A percentile compares a stretch with the other conserved stretches of the same genome.
These are phyloP conservation scores for Aureobasidium pullulans DNA, from an alignment of 2,329 filamentous ascomycete genomes.

Conservation along the genomic window DNA sequence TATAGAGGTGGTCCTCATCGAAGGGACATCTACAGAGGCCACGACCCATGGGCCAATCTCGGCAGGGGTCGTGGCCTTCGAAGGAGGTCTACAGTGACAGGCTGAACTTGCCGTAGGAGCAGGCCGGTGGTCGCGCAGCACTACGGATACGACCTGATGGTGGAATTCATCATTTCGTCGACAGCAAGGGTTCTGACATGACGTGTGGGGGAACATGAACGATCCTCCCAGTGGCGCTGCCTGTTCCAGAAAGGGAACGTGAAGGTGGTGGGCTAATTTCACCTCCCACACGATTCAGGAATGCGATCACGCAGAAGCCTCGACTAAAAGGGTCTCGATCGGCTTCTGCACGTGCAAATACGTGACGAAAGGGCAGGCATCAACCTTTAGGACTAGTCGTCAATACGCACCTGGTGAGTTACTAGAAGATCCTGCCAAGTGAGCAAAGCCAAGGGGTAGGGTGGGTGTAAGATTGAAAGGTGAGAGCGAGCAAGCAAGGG, in stretches of 20 bases:
- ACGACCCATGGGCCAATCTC: conserved; percentile 13
- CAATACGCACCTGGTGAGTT: conserved; percentile 2
- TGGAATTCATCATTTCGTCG: conserved; percentile 11
- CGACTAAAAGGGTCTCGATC: not conserved
- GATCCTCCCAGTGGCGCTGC: not conserved
- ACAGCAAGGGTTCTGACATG: conserved; percentile 14
- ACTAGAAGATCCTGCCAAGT: conserved; percentile 9
- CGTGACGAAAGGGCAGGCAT: conserved; percentile 1
- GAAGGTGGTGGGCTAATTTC: conserved; percentile 15
- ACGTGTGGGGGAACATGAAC: not conserved
- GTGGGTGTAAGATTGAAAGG: conserved; percentile 5
- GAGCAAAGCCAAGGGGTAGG: conserved; percentile 14
- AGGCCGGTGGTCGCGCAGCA: conserved; percentile 5
- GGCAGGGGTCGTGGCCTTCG: conserved; percentile 3
- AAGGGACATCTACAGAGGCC: conserved; percentile 10
- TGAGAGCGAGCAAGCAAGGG: conserved; percentile 12
- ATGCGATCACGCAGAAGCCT: conserved; percentile 9
- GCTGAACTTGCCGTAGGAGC: conserved; percentile 11
- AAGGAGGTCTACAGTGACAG: conserved; percentile 8
- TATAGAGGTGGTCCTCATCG: conserved; percentile 11
- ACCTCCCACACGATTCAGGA: conserved; percentile 3
- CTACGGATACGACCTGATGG: conserved; percentile 1
- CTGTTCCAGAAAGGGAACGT: conserved; percentile 1
- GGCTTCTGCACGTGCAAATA: not conserved
- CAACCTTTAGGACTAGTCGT: not conserved